phyloP scores from a whole-genome alignment of 352 stramenopile species.

The Phytophthora cactorum region DNA sequence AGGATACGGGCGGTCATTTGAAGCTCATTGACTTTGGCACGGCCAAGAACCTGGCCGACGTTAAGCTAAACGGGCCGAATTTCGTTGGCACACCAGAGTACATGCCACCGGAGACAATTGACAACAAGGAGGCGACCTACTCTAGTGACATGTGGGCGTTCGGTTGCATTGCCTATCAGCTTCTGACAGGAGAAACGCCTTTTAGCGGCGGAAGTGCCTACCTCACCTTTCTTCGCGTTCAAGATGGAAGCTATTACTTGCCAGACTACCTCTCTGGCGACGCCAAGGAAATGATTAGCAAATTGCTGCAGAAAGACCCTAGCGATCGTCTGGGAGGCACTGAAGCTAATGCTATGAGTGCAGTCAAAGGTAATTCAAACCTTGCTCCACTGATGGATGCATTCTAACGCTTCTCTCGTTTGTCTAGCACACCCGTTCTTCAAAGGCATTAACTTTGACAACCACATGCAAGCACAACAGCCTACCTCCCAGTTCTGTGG shows the following conservation, averaged over 20 bases:
- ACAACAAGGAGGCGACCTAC: conserved; percentile 72
- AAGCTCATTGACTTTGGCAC: conserved; percentile 88
- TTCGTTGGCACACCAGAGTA: conserved; percentile 92
- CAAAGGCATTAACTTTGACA: conserved; percentile 63
- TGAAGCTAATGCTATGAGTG: conserved; percentile 38
- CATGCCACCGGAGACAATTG: conserved; percentile 87
- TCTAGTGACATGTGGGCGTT: conserved; percentile 82
- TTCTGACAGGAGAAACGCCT: conserved; percentile 81
- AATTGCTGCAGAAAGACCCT: conserved; percentile 60
- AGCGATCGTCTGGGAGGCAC: conserved; percentile 36
- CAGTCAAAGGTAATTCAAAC: conserved; percentile 63
- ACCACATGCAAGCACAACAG: conserved; percentile 52
- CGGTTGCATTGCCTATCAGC: conserved; percentile 79
- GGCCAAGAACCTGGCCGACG: conserved; percentile 71
- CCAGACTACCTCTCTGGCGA: conserved; percentile 69
- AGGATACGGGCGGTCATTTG: conserved; percentile 56
- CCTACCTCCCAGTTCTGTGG: conserved; percentile 53
- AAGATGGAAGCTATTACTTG: conserved; percentile 63
- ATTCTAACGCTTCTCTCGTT: conserved; percentile 5
- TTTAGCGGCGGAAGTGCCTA: conserved; percentile 83
- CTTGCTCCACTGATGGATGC: neutral
- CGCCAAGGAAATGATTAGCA: conserved; percentile 68
- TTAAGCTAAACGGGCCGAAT: conserved; percentile 77
- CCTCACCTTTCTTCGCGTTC: conserved; percentile 78
- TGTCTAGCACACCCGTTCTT: conserved; percentile 80